Evolutionary conservation across 805 yeast genomes (phyloP).

Genomic region (Nakazawaea populi): DNA sequence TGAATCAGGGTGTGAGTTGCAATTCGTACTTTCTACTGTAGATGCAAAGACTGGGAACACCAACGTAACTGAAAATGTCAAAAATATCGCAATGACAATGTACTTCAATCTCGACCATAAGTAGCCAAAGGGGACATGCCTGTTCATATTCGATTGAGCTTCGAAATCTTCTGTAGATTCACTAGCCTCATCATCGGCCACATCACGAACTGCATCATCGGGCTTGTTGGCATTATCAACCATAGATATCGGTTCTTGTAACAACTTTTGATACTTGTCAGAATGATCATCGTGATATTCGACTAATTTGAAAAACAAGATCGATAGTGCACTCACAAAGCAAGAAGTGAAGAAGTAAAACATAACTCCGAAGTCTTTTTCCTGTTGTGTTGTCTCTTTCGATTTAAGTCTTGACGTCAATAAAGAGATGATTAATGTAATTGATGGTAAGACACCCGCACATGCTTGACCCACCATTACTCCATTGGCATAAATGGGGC

Average conservation of each 20-base stretch:
- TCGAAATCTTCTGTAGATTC: background rate
- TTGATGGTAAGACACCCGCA: constrained; percentile 88
- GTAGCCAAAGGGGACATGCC: constrained; percentile 51
- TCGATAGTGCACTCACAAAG: constrained; percentile 11
- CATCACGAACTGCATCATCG: background rate
- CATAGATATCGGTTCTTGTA: constrained; percentile 17
- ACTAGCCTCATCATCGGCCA: background rate
- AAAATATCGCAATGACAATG: constrained; percentile 64
- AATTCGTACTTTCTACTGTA: constrained; percentile 45
- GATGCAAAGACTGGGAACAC: constrained; percentile 90
- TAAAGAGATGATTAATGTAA: constrained; percentile 56
- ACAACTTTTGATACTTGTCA: constrained; percentile 18
- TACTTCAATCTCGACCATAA: constrained; percentile 58
- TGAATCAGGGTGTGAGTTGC: constrained; percentile 15
- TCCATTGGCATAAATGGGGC: constrained; percentile 77
- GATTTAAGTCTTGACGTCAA: constrained; percentile 20
- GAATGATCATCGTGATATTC: constrained; percentile 16
- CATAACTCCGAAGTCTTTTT: constrained; percentile 13
- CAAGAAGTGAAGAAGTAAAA: constrained; percentile 31
- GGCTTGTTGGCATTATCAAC: constrained; percentile 4
- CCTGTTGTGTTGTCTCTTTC: background rate
- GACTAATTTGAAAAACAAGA: constrained; percentile 14
- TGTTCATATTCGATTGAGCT: background rate
- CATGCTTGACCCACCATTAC: constrained; percentile 93
- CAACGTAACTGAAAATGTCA: constrained; percentile 69